Conservation (phyloP, 192 early-diverging fungal species). For the Allomyces macrogynus region DNA sequence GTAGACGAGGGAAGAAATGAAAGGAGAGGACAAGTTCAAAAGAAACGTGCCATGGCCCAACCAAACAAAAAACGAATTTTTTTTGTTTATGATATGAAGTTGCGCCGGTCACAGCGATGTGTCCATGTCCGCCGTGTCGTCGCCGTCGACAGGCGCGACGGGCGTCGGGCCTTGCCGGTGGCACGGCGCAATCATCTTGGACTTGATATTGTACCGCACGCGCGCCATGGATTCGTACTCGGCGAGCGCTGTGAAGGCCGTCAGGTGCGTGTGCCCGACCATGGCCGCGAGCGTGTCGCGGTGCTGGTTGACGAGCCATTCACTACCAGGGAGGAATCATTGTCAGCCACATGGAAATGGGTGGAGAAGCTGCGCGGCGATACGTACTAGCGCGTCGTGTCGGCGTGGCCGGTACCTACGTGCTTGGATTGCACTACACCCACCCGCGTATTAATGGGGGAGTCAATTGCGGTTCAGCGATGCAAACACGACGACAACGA, state of each 20-base stretch:
- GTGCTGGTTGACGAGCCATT: slow-evolving; percentile 71
- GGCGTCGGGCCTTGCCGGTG: too few relatives aligned
- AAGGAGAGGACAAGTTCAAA: too few relatives aligned
- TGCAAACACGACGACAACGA: not conserved
- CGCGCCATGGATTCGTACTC: slow-evolving; percentile 67
- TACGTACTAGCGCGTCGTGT: slow-evolving; percentile 68
- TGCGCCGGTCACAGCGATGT: too few relatives aligned
- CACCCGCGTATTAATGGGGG: slow-evolving; percentile 1
- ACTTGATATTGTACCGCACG: slow-evolving; percentile 38
- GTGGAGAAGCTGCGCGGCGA: not conserved
- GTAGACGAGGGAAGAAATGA: slow-evolving; percentile 17
- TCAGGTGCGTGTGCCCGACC: slow-evolving; percentile 54
- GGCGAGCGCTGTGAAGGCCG: slow-evolving; percentile 62
- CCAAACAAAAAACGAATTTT: too few relatives aligned
- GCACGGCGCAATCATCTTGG: too few relatives aligned
- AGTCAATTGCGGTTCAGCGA: not conserved
- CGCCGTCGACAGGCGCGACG: too few relatives aligned
- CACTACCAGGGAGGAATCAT: slow-evolving; percentile 21
- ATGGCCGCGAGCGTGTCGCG: slow-evolving; percentile 60
- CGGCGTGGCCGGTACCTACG: slow-evolving; percentile 77
- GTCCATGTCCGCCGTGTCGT: too few relatives aligned
- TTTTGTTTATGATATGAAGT: too few relatives aligned
- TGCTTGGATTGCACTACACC: slow-evolving; percentile 59
- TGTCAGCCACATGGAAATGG: not conserved
- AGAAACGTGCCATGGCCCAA: too few relatives aligned